Conservation (phyloP, 2,329 filamentous ascomycete species). For the Fusarium drepaniforme region DNA sequence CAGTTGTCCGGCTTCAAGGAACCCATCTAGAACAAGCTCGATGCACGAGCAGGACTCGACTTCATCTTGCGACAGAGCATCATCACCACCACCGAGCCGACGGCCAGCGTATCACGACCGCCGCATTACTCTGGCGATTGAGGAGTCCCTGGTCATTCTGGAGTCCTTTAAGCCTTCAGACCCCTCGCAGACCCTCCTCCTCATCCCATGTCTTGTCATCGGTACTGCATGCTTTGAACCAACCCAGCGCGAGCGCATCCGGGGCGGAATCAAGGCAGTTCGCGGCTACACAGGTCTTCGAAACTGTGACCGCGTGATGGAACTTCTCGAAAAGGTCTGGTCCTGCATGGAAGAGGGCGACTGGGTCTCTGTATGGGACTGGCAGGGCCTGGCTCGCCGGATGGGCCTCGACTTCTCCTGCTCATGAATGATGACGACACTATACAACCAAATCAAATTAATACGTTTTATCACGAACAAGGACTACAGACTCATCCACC, state of each 20-base stretch:
- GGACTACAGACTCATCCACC: not conserved
- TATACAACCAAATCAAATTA: constrained; percentile 10
- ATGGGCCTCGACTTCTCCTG: constrained; percentile 70
- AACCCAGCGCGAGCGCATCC: constrained; percentile 64
- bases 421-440: constrained; percentile 47
- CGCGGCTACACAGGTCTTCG: constrained; percentile 70
- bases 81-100: constrained; percentile 61
- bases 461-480: constrained; percentile 13
- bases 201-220: constrained; percentile 71
- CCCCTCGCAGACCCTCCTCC: constrained; percentile 68
- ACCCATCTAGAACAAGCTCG: constrained; percentile 54
- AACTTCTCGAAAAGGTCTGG: constrained; percentile 71
- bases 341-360: constrained; percentile 68
- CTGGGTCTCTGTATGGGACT: constrained; percentile 73
- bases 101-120: constrained; percentile 63
- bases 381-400: constrained; percentile 67
- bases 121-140: constrained; percentile 66
- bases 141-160: constrained; percentile 67
- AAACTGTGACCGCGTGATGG: constrained; percentile 66
- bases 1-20: constrained; percentile 50
- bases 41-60: constrained; percentile 53
- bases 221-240: constrained; percentile 70
- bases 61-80: constrained; percentile 38
- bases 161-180: constrained; percentile 69
- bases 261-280: constrained; percentile 62